phyloP scores from a whole-genome alignment of 2,329 filamentous ascomycete species.

The Exophiala lecanii-corni region DNA sequence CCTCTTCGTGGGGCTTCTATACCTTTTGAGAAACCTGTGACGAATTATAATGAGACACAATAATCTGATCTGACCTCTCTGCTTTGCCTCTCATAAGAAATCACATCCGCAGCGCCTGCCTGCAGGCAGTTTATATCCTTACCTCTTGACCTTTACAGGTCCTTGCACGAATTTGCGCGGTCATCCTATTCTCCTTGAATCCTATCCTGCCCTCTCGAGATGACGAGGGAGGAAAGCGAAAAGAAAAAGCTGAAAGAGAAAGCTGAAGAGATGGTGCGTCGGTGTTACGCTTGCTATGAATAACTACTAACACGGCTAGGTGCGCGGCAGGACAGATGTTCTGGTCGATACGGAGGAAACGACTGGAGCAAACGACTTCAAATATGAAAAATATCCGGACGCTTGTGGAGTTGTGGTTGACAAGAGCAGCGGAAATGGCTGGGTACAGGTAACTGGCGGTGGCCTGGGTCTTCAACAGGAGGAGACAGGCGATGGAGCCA shows the following conservation, averaged over 20 bases:
- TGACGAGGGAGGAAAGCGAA: constrained; percentile 2
- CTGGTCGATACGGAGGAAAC: constrained; percentile 5
- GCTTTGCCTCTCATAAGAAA: constrained; percentile 2
- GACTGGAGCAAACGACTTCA: constrained; percentile 10
- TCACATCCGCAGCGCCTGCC: constrained; percentile 2
- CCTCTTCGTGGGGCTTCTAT: constrained; percentile 3
- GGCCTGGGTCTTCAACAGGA: neutral
- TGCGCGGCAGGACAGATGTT: constrained; percentile 2
- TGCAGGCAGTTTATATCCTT: constrained; percentile 1
- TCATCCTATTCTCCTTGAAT: neutral
- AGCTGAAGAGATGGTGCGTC: constrained; percentile 1
- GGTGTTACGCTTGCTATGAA: constrained; percentile 1
- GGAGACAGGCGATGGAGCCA: neutral
- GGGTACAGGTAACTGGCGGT: constrained; percentile 5
- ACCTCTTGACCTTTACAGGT: neutral
- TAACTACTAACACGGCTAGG: constrained; percentile 2
- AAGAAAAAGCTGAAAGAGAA: constrained; percentile 4
- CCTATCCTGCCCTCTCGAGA: neutral
- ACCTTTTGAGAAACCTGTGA: neutral
- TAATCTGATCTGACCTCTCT: constrained; percentile 1
- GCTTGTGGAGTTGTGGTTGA: constrained; percentile 10
- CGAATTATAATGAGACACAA: constrained; percentile 2
- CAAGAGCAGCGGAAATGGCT: constrained; percentile 9
- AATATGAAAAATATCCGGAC: constrained; percentile 8
- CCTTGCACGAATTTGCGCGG: neutral